Base-by-base conservation (phyloP, 75 land plant genomes). In the Picea sitchensis region DNA sequence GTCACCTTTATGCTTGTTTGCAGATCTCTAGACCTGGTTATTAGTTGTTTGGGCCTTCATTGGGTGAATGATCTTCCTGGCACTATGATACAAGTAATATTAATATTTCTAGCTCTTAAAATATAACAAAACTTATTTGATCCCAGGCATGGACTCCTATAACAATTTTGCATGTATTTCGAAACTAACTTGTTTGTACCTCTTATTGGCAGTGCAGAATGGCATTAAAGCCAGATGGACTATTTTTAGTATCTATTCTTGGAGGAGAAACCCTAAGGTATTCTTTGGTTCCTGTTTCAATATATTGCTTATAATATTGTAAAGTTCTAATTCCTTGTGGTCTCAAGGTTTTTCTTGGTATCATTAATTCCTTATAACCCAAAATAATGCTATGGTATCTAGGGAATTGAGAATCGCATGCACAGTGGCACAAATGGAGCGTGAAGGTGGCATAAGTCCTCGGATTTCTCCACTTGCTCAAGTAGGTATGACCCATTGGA, bases 51-150 rank as follows among this genome's bases (percentile, higher is more conserved):
- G 86, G 95, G 99, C 32, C 91, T 96, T 21, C 99, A 96, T 78
- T 96, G 99, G 99, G 90, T 96, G 65, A 96, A 96, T 84, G 97
- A 96, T 87, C 93, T 96, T 69, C 95, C 98, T 69, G 93, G 99
- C 69, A 92, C 93, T 26, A 91, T 96, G 99, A 89, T 88, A 68
- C 99, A 96, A 87, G 99, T 96, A 80, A 44, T 71, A 44, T 44
- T 71, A 44, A 9, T 21, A 36, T 81, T 81, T 81, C 71, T 14
- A 20, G 58, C 18, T 58, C 23, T 54, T 79, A 56, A 30, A 78
- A 47, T 3, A 32, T 47, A 59, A 18, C 7, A 8, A 71, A 38
- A 32, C 21, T 77, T 11, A 20, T 56, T 76, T 71, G 80, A 78
- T 75, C 21, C 23, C 3, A 44, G 54, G 36, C 23, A 71, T 71